phyloP scores from a whole-genome alignment of 179 eudicot genomes.

The Corrigiola litoralis region DNA sequence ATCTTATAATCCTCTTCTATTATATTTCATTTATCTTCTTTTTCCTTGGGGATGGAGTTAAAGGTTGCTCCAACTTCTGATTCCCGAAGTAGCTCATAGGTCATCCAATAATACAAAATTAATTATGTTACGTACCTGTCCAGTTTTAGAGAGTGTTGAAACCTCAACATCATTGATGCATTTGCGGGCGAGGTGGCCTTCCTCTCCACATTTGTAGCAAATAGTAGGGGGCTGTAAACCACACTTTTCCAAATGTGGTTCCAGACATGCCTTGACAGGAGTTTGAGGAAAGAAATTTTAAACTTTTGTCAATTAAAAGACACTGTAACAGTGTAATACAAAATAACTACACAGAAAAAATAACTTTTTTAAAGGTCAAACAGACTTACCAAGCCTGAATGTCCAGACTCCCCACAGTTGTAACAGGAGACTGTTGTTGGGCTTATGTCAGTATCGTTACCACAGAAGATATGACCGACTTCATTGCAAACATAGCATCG shows the following conservation, averaged over 20 bases:
- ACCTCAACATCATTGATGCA: slow-evolving; percentile 10
- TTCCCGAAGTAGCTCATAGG: background rate
- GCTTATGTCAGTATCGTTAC: slow-evolving; percentile 8
- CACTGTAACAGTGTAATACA: background rate
- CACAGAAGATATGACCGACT: slow-evolving; percentile 41
- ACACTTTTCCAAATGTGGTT: slow-evolving; percentile 17
- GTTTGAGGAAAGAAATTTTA: background rate
- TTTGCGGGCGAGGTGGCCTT: slow-evolving; percentile 28
- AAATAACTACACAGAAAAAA: background rate
- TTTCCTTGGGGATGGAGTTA: background rate
- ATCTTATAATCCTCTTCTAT: background rate
- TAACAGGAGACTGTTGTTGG: slow-evolving; percentile 28
- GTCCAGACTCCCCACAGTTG: slow-evolving; percentile 31
- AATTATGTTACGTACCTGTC: slow-evolving; percentile 9
- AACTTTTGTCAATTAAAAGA: background rate
- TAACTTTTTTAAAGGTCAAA: background rate
- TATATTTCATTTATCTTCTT: background rate
- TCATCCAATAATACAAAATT: background rate
- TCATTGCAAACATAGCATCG: slow-evolving; percentile 41
- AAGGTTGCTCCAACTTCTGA: background rate
- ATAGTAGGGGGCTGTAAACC: slow-evolving; percentile 20
- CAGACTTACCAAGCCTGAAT: slow-evolving; percentile 34
- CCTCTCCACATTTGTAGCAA: slow-evolving; percentile 39
- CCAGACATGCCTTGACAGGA: slow-evolving; percentile 26
- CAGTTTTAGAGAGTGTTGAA: background rate